Percentiles rank a stretch among this genome's conserved stretches.
Conservation (phyloP, 2,329 filamentous ascomycete species). For the Alternaria sp. region DNA sequence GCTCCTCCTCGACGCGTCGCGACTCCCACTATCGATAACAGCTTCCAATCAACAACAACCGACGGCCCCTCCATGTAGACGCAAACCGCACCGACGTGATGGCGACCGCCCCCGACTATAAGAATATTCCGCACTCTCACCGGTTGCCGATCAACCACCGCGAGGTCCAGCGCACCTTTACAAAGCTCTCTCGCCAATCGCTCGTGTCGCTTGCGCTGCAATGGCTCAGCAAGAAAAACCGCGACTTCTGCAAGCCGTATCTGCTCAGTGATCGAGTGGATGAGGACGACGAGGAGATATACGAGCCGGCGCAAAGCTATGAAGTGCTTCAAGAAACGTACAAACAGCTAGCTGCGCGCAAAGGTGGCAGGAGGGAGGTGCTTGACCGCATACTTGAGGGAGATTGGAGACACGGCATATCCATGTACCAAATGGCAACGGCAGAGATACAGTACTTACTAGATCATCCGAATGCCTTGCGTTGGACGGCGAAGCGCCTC, state of each 20-base stretch:
- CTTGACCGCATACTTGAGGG: slow-evolving; percentile 65
- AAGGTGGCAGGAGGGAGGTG: slow-evolving; percentile 62
- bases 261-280: slow-evolving; percentile 57
- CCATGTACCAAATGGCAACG: slow-evolving; percentile 64
- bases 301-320: slow-evolving; percentile 71
- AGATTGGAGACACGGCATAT: slow-evolving; percentile 65
- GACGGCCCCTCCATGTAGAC: slow-evolving; percentile 38
- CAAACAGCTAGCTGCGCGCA: slow-evolving; percentile 51
- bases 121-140: slow-evolving; percentile 74
- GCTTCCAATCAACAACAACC: slow-evolving; percentile 23
- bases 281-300: slow-evolving; percentile 66
- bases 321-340: slow-evolving; percentile 68
- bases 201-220: slow-evolving; percentile 76
- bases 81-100: slow-evolving; percentile 37
- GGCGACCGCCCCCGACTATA: slow-evolving; percentile 74
- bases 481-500: slow-evolving; percentile 64
- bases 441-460: slow-evolving; percentile 63
- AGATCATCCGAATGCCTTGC: slow-evolving; percentile 60
- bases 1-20: slow-evolving; percentile 18
- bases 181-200: slow-evolving; percentile 74
- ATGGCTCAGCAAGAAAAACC: slow-evolving; percentile 77
- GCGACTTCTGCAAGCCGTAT: slow-evolving; percentile 67
- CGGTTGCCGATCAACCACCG: slow-evolving; percentile 72
- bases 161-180: slow-evolving; percentile 71
- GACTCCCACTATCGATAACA: slow-evolving; percentile 33